These are phyloP conservation scores for Hamamelis virginiana DNA, from an alignment of 164 flowering plant species.

Conservation along the genomic window DNA sequence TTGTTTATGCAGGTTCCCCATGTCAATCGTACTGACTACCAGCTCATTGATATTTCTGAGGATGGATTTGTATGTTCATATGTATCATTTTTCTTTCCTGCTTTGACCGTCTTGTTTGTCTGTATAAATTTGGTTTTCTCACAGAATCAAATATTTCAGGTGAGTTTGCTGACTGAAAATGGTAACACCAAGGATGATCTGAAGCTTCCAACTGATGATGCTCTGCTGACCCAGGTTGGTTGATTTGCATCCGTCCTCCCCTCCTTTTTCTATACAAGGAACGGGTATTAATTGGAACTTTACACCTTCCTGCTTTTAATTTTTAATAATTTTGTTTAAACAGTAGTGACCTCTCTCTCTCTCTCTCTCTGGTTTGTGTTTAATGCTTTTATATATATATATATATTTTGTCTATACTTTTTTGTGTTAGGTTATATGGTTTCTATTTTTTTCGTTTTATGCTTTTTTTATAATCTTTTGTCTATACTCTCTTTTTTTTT, in stretches of 20 bases:
- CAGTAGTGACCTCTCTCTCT: too few relatives aligned
- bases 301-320: too few relatives aligned
- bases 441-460: too few relatives aligned
- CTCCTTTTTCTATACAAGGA: too few relatives aligned
- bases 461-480: too few relatives aligned
- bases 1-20: conserved; percentile 42
- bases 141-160: conserved; percentile 22
- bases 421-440: too few relatives aligned
- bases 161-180: conserved; percentile 50
- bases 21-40: conserved; percentile 54
- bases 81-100: not conserved
- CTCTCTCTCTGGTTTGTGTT: too few relatives aligned
- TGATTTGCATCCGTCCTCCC: not conserved
- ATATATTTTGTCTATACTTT: too few relatives aligned
- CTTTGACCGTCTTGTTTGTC: not conserved
- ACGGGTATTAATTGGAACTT: too few relatives aligned
- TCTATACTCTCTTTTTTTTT: too few relatives aligned
- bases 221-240: conserved; percentile 43
- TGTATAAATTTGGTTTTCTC: not conserved
- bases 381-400: too few relatives aligned
- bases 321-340: too few relatives aligned
- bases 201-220: conserved; percentile 56
- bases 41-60: conserved; percentile 56
- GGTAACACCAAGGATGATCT: conserved; percentile 60
- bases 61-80: conserved; percentile 48